Base-by-base conservation (phyloP, 768 basidiomycete species). In the Macrolepiota fuliginosa region DNA sequence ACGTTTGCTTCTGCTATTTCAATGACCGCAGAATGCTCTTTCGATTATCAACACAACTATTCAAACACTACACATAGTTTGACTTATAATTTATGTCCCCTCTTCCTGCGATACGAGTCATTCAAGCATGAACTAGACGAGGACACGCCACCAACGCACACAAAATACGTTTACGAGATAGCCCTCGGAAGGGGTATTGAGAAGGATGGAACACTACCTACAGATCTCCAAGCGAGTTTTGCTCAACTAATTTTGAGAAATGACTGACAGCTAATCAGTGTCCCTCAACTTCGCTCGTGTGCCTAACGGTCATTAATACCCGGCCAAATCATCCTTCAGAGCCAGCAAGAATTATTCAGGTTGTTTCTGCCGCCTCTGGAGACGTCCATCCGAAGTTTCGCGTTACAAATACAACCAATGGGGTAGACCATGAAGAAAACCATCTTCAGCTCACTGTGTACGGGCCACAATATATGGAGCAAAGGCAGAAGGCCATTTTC, bases 281-380 rank as follows among this genome's bases (percentile, higher is more conserved):
- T 56, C 70, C 72, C 7, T 57, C 65, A 55, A 71, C 67, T 39
- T 74, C 76, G 11, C 66, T 69, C 56, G 71, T 77, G 51, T 77
- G 76, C 59, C 54, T 75, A 7, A 70, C 66, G 59, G 53, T 62
- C 39, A 60, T 70, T 10, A 75, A 75, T 49, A 71, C 68, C 12
- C 67, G 72, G 4, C 74, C 73, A 36, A 66, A 69, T 9, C 72
- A 73, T 61, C 73, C 70, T 35, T 74, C 72, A 9, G 76, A 74
- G 47, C 74, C 75, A 19, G 22, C 62, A 6, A 66, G 74, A 19
- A 71, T 76, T 24, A 63, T 76, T 7, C 74, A 76, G 67, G 72
- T 77, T 37, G 66, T 77, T 15, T 73, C 75, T 10, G 66, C 76
- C 10, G 72, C 69, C 3, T 62, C 65, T 9, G 35, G 19, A 25